These are phyloP conservation scores for Malus hybrid DNA, from an alignment of 331 rosid species.

Conservation along the genomic window DNA sequence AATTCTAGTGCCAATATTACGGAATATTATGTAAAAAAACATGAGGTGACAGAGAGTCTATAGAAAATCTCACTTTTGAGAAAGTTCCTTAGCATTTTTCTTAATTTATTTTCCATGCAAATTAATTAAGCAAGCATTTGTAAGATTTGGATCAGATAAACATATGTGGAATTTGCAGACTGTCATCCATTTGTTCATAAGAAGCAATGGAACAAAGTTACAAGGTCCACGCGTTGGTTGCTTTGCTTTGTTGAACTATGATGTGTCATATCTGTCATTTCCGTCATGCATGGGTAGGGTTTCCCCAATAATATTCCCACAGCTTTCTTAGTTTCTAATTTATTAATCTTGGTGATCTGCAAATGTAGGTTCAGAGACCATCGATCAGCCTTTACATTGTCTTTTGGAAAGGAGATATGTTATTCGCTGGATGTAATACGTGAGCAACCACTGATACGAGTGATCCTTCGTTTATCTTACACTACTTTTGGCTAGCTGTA, in stretches of 20 bases:
- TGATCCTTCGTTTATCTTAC: neutral
- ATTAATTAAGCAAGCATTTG: neutral
- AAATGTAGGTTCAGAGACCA: neutral
- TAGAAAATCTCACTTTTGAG: no score
- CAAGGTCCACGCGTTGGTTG: slow-evolving; percentile 69
- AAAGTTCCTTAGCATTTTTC: no score
- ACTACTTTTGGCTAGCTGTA: neutral
- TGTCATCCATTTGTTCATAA: slow-evolving; percentile 42
- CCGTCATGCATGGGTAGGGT: slow-evolving; percentile 1
- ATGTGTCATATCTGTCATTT: neutral
- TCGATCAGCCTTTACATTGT: neutral
- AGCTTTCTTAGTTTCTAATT: slow-evolving; percentile 16
- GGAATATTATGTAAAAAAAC: no score
- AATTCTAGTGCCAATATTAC: no score
- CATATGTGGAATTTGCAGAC: slow-evolving; percentile 21
- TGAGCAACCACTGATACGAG: neutral
- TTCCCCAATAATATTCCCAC: slow-evolving; percentile 19
- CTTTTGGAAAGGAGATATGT: neutral
- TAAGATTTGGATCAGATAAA: neutral
- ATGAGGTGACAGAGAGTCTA: fast-evolving
- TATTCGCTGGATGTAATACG: neutral
- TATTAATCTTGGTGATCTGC: neutral
- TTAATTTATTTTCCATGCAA: neutral
- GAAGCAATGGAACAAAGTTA: slow-evolving; percentile 5
- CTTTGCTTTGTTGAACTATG: slow-evolving; percentile 31